Evolutionary conservation across 169 alveolate genomes (phyloP).

Genomic region (Neospora caninum): DNA sequence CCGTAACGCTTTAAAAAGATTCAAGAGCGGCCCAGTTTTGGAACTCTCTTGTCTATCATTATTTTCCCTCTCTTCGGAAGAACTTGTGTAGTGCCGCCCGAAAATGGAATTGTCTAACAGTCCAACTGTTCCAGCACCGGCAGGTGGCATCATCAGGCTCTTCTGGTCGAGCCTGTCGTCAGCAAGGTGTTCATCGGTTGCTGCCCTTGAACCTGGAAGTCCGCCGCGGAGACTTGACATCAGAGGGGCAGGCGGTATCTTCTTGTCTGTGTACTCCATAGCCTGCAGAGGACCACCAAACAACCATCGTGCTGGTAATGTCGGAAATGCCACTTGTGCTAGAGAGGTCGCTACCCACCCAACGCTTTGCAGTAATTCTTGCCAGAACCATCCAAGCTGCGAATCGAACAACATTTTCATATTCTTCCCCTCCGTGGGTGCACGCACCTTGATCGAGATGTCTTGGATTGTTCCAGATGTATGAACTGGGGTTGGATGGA

Average conservation of each 20-base stretch:
- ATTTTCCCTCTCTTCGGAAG: not conserved
- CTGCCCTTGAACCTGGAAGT: not conserved
- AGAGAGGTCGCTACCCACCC: not conserved
- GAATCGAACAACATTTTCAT: not conserved
- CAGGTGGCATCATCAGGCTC: not conserved
- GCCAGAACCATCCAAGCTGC: not conserved
- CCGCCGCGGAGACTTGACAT: not conserved
- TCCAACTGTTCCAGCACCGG: not conserved
- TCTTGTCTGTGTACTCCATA: not conserved
- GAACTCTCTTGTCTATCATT: not conserved
- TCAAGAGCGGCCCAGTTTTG: not conserved
- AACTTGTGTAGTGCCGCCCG: not conserved
- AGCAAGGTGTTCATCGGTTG: not conserved
- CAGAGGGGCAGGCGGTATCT: not conserved
- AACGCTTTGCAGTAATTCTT: not conserved
- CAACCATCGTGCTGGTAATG: not conserved
- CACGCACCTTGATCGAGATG: not conserved
- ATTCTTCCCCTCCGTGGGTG: not conserved
- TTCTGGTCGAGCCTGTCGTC: not conserved
- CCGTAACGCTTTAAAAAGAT: not conserved
- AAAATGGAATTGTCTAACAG: not conserved
- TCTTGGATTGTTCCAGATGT: not conserved
- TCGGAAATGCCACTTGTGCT: not conserved
- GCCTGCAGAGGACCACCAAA: not conserved
- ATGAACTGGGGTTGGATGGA: too few species aligned